These are phyloP conservation scores for Boletus barrowsii DNA, from an alignment of 768 basidiomycete species.

Conservation along the genomic window DNA sequence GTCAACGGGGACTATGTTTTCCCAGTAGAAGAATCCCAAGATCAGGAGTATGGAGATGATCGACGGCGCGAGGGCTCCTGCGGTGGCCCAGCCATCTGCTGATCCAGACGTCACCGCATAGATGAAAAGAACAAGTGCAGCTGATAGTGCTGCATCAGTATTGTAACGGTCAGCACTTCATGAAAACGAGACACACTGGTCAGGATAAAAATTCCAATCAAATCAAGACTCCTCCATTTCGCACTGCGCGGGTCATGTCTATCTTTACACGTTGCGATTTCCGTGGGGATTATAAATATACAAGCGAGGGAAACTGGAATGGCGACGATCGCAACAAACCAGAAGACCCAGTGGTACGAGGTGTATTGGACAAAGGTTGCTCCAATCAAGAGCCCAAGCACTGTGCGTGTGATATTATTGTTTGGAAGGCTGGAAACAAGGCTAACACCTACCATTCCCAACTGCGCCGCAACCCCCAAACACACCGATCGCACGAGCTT, in stretches of 20 bases:
- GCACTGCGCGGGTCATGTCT: background rate
- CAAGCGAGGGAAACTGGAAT: conserved; percentile 31
- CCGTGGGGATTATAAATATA: conserved; percentile 34
- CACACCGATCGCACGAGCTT: conserved; percentile 46
- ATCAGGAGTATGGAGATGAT: conserved; percentile 41
- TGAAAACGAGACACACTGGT: conserved; percentile 27
- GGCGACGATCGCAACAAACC: conserved; percentile 41
- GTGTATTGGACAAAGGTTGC: conserved; percentile 39
- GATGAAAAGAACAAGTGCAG: conserved; percentile 38
- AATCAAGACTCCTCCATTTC: conserved; percentile 35
- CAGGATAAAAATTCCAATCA: conserved; percentile 39
- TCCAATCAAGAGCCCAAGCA: conserved; percentile 42
- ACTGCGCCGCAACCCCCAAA: conserved; percentile 46
- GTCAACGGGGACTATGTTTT: conserved; percentile 38
- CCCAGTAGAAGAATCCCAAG: conserved; percentile 50
- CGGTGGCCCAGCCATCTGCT: conserved; percentile 45
- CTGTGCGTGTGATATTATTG: conserved; percentile 16
- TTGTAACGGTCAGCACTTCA: background rate
- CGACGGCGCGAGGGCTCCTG: conserved; percentile 44
- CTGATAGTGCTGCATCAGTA: conserved; percentile 17
- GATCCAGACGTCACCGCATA: conserved; percentile 48
- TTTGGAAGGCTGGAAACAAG: background rate
- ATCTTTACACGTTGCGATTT: conserved; percentile 2
- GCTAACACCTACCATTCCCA: conserved; percentile 36
- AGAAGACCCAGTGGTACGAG: conserved; percentile 53